Percentiles rank a stretch among this genome's conserved stretches.
Evolutionary conservation across 306 rosid genomes (phyloP).

Genomic region (peach (Prunus persica)): Prunus_persica_NCBIv2 NC_034011.1:13920501-13921000

Average conservation of each 20-base stretch:
- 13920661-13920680: neutral
- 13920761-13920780: constrained; percentile 74
- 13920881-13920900: constrained; percentile 82
- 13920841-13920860: constrained; percentile 97
- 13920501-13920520: neutral
- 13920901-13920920: constrained; percentile 52
- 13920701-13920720: constrained; percentile 10
- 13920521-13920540: neutral
- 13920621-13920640: neutral
- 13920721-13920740: constrained; percentile 30
- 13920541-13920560: neutral
- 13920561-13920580: neutral
- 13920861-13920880: constrained; percentile 83
- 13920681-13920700: constrained; percentile 7
- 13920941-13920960: neutral
- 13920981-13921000: neutral
- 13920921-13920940: neutral
- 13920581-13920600: neutral
- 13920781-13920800: constrained; percentile 91
- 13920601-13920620: neutral
- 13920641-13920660: neutral
- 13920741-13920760: constrained; percentile 82
- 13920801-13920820: constrained; percentile 84
- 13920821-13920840: constrained; percentile 87
- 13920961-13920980: neutral